Conservation (phyloP, 192 early-diverging fungal genomes). For the Dimargaris xerosporica region DNA sequence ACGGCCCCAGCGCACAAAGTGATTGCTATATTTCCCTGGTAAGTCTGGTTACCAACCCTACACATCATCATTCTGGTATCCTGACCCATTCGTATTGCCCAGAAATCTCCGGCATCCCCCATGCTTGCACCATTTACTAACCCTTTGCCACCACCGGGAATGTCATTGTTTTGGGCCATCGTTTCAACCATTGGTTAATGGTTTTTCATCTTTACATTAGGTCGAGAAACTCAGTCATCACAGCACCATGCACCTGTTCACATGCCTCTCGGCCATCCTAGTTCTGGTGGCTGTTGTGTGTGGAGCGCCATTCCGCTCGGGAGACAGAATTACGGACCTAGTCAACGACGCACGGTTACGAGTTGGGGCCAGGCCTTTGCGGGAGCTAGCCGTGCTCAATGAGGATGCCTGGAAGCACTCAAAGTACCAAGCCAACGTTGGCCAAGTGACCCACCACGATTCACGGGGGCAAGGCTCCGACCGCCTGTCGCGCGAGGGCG, state of each 20-base stretch:
- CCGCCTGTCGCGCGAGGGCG: not conserved
- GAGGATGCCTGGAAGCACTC: constrained; percentile 28
- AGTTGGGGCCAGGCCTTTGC: constrained; percentile 16
- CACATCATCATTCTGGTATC: not conserved
- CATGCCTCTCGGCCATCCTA: not conserved
- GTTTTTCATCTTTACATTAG: not conserved
- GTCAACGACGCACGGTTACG: constrained; percentile 26
- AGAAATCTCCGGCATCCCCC: not conserved
- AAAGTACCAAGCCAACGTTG: constrained; percentile 22
- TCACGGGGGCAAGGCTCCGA: constrained; percentile 2
- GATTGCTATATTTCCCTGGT: not conserved
- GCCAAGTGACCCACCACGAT: constrained; percentile 26
- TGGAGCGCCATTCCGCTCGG: not conserved
- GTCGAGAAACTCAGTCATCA: not conserved
- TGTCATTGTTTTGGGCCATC: not conserved
- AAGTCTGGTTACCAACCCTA: not conserved
- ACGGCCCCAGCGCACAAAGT: not conserved
- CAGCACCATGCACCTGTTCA: not conserved
- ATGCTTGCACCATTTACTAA: not conserved
- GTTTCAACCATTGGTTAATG: not conserved
- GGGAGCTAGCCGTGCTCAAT: constrained; percentile 19
- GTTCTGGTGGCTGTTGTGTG: not conserved
- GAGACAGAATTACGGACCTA: constrained; percentile 18
- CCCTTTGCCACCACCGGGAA: not conserved
- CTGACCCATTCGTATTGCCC: not conserved